Evolutionary conservation across 371 early-diverging fungal genomes (phyloP), one percentile per base, ranked within the genome.

Genomic region (Entomophthora muscae): DNA sequence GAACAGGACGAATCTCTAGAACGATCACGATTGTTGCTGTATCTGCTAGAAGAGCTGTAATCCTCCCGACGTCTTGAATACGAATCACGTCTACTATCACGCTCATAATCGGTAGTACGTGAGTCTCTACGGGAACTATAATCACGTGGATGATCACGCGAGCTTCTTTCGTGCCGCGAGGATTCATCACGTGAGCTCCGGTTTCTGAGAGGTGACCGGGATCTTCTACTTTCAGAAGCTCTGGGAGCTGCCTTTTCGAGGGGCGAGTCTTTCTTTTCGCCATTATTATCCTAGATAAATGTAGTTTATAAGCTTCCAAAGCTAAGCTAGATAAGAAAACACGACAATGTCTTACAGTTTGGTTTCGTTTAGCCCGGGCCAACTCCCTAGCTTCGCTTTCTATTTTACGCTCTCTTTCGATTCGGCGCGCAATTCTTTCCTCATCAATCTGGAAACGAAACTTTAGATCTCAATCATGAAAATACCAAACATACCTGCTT

Each of bases 401-500:
- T 10, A 42, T 42, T 42, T 42, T 42, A 42, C 42, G 42, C 17
- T 42, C 42, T 42, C 42, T 42, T 42, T 42, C 42, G 17, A 42
- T 42, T 10, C 42, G 42, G 17, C 42, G 42, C 42, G 42, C 42
- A 42, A 42, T 42, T 42, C 17, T 42, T 17, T 42, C 42, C 42
- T 42, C 42, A 5, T 42, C 42, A 42, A 42, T 42, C 42, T 42
- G 17, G 17, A 42, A 42, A n/a, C n/a, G n/a, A n/a, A 5, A 42
- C 17, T 5, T 28, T 13, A 55, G 17, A 52, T 23, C 22, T 24
- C 23, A 30, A 33, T 31, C 26, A 27, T 22, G 28, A 1, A 54
- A 22, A 30, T 21, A 1, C 27, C 10, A 28, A 24, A n/a, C 59
- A 31, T 59, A 75, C 77, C 74, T 76, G 73, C 58, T 73, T 73